Evolutionary conservation across 306 rosid genomes (phyloP), one percentile per base, ranked within the genome.

Genomic region (Dalbergia cultrata): DNA sequence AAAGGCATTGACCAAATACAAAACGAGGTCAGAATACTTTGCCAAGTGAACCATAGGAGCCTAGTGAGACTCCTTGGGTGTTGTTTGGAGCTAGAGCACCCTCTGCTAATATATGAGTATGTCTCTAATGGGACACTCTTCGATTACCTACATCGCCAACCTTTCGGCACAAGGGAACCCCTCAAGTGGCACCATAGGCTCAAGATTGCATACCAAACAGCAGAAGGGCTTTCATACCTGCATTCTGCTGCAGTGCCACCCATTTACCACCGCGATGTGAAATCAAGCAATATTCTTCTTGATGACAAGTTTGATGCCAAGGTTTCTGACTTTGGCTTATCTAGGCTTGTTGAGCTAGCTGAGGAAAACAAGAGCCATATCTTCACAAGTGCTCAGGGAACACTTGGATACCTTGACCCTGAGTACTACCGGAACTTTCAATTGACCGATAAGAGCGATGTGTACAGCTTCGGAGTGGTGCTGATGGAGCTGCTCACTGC

Each of bases 391-490:
- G 91, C 91, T 0, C 91, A 88, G 45, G 94, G 90, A 11, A 84
- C 94, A 5, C 57, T 84, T 0, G 90, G 94, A 7, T 90, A 90
- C 35, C 82, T 90, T 0, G 94, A 90, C 12, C 94, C 91, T 0
- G 87, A 90, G 10, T 90, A 88, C 37, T 84, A 84, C 33, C 57
- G 68, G 0, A 86, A 82, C 75, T 88, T 87, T 17, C 90, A 90
- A 13, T 74, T 88, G 11, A 84, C 90, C 0, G 91, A 90, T 80
- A 88, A 90, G 88, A 90, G 90, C 17, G 93, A 90, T 26, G 91
- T 90, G 44, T 90, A 90, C 21, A 87, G 91, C 65, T 88, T 90
- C 5, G 90, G 91, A 6, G 91, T 87, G 19, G 93, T 90, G 50
- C 39, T 86, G 60, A 67, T 90, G 75, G 94, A 90, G 89, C 49